Evolutionary conservation across 2,329 filamentous ascomycete genomes (phyloP).

Genomic region (Colletotrichum tanaceti): DNA sequence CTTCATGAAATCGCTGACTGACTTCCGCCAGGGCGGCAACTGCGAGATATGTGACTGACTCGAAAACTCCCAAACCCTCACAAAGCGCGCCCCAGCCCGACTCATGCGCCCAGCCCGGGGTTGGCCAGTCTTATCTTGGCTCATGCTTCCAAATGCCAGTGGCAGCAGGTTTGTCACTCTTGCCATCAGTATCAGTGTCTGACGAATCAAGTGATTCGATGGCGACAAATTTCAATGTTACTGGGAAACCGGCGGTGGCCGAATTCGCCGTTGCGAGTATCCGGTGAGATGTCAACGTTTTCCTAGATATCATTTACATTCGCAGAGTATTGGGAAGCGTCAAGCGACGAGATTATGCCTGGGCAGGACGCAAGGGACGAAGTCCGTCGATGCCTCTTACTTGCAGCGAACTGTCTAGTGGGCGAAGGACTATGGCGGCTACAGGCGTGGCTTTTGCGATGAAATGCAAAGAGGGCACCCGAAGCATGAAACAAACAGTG

Average conservation of each 20-base stretch:
- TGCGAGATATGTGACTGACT: slow-evolving; percentile 25
- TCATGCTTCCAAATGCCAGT: background rate
- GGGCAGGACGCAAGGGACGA: background rate
- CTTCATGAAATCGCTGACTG: slow-evolving; percentile 13
- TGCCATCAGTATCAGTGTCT: background rate
- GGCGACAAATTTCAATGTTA: background rate
- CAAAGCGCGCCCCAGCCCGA: slow-evolving; percentile 23
- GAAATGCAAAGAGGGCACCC: background rate
- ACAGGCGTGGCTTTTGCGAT: background rate
- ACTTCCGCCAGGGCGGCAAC: slow-evolving; percentile 17
- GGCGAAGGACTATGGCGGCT: background rate
- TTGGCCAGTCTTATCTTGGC: slow-evolving; percentile 2
- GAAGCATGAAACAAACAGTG: slow-evolving; percentile 1
- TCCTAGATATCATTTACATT: too few relatives aligned
- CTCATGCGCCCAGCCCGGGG: slow-evolving; percentile 14
- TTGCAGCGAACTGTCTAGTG: background rate
- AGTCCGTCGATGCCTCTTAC: background rate
- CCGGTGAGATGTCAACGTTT: background rate
- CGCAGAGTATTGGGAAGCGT: background rate
- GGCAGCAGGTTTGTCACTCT: background rate
- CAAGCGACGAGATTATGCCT: background rate
- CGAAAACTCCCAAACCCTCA: slow-evolving; percentile 17
- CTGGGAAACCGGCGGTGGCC: background rate
- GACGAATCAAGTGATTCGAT: slow-evolving; percentile 24
- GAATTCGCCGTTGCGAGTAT: background rate